phyloP scores from a whole-genome alignment of 106 monocot genomes.

The Allium cepa region DNA sequence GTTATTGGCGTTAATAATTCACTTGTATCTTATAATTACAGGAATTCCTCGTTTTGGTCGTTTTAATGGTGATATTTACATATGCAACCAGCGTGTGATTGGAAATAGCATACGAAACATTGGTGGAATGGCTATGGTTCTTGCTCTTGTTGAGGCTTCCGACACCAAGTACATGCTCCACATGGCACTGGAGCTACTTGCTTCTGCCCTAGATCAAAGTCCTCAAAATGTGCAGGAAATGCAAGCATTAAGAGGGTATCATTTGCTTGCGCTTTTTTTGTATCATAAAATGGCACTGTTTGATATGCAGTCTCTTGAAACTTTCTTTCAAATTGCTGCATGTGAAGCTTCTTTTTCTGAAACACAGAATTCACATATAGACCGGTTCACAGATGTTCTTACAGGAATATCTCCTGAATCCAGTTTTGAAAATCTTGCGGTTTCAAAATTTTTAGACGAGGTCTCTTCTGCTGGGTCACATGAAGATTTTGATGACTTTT shows the following conservation, averaged over 20 bases:
- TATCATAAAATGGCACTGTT: conserved; percentile 86
- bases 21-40: conserved; percentile 19
- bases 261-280: conserved; percentile 90
- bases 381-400: conserved; percentile 24
- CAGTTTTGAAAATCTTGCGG: conserved; percentile 59
- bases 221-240: conserved; percentile 83
- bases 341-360: conserved; percentile 92
- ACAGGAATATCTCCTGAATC: conserved; percentile 35
- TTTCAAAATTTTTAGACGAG: conserved; percentile 76
- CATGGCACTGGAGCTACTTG: conserved; percentile 77
- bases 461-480: conserved; percentile 75
- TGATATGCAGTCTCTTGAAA: conserved; percentile 95
- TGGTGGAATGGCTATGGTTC: conserved; percentile 89
- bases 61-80: conserved; percentile 81
- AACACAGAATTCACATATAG: conserved; percentile 40
- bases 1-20: no score
- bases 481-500: conserved; percentile 84
- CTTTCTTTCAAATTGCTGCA: conserved; percentile 93
- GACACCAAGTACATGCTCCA: conserved; percentile 94
- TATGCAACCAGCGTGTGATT: conserved; percentile 71
- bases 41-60: conserved; percentile 97
- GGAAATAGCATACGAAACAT: conserved; percentile 84
- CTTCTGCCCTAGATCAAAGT: conserved; percentile 84
- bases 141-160: conserved; percentile 88
- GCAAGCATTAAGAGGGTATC: conserved; percentile 92